Evolutionary conservation across 257 asterid genomes (phyloP).

Genomic region (Ligustrum vulgare): DNA sequence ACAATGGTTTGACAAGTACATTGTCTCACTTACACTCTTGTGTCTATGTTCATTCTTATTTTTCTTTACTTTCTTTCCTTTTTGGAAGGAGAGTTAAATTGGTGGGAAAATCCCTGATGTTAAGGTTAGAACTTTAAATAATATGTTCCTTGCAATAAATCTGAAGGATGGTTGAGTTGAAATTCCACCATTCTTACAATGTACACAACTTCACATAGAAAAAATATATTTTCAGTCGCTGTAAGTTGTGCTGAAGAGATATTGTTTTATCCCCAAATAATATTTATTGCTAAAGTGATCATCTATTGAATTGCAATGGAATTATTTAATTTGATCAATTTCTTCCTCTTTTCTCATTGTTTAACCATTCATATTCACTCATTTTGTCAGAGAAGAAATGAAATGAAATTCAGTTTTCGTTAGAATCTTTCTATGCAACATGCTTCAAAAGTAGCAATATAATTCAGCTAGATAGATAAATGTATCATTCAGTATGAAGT

Average conservation of each 20-base stretch:
- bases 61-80: too few relatives aligned
- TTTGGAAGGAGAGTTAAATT: too few relatives aligned
- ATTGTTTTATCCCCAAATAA: neutral
- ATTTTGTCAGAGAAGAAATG: too few relatives aligned
- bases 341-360: neutral
- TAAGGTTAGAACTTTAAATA: neutral
- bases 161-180: neutral
- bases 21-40: neutral
- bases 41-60: neutral
- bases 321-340: neutral
- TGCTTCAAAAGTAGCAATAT: too few relatives aligned
- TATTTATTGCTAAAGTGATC: neutral
- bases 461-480: neutral
- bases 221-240: neutral
- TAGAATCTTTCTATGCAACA: neutral
- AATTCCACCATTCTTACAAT: neutral
- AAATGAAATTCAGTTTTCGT: neutral
- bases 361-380: too few relatives aligned
- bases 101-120: neutral
- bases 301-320: too few relatives aligned
- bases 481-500: neutral
- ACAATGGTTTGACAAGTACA: neutral
- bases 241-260: neutral
- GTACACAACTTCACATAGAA: neutral
- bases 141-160: neutral